These are phyloP conservation scores for Cephaloascus albidus DNA, from an alignment of 805 yeast species.

Conservation along the genomic window DNA sequence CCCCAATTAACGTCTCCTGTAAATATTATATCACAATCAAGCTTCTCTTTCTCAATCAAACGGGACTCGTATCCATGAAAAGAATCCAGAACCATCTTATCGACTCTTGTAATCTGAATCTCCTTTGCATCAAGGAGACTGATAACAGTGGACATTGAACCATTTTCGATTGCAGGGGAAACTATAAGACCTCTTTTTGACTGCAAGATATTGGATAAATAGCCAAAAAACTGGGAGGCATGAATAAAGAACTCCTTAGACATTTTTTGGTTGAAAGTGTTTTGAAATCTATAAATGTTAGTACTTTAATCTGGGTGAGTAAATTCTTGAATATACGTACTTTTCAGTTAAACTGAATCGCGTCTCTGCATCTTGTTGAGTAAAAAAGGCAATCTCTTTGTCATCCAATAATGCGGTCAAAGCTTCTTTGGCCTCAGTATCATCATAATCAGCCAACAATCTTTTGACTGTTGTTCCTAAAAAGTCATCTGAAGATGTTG, in stretches of 20 bases:
- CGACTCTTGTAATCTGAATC: conserved; percentile 41
- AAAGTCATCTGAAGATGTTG: conserved; percentile 40
- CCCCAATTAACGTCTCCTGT: conserved; percentile 9
- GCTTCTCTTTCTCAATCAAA: conserved; percentile 55
- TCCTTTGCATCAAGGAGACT: conserved; percentile 37
- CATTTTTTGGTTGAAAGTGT: conserved; percentile 26
- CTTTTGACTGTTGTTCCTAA: conserved; percentile 34
- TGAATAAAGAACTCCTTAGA: conserved; percentile 28
- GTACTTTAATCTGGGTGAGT: too few relatives aligned
- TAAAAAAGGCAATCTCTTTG: conserved; percentile 43
- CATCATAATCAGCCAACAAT: conserved; percentile 35
- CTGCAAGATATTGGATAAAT: conserved; percentile 28
- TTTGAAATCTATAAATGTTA: conserved; percentile 20
- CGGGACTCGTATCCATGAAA: conserved; percentile 69
- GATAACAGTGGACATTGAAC: conserved; percentile 53
- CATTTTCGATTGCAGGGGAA: conserved; percentile 49
- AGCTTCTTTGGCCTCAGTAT: conserved; percentile 39
- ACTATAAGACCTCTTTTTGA: conserved; percentile 44
- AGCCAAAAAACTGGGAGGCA: conserved; percentile 36
- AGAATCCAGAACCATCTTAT: conserved; percentile 37
- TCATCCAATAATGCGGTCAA: conserved; percentile 41
- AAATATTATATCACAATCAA: conserved; percentile 54
- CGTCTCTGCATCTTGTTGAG: conserved; percentile 26
- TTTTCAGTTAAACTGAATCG: conserved; percentile 51
- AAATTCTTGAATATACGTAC: not conserved